Percentiles rank a stretch among this genome's conserved stretches.
phyloP scores from a whole-genome alignment of 129 eudicot species.

The Artemisia annua region DNA sequence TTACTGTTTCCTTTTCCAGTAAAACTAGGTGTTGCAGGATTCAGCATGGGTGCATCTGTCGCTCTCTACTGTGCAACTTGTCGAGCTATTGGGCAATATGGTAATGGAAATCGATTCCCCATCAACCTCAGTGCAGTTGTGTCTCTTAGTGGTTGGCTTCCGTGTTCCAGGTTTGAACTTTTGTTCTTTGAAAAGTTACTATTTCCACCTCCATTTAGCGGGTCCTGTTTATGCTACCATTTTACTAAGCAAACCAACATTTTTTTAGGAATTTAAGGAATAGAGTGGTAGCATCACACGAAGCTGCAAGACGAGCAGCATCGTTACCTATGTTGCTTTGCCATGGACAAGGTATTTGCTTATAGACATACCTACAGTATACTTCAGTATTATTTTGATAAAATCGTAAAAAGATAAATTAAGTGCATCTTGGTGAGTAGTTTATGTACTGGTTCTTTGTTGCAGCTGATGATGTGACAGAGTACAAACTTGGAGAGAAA shows the following conservation, averaged over 20 bases:
- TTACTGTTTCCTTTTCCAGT: conserved; percentile 32
- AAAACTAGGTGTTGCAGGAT: conserved; percentile 68
- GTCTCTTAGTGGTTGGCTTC: conserved; percentile 70
- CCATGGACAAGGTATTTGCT: conserved; percentile 65
- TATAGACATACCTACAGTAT: not conserved
- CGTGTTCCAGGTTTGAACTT: conserved; percentile 13
- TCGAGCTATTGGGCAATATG: conserved; percentile 48
- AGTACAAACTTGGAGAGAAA: conserved; percentile 63
- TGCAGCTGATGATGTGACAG: conserved; percentile 83
- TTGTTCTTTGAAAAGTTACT: not conserved
- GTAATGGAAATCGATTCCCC: conserved; percentile 52
- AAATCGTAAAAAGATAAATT: not conserved
- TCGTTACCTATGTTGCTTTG: conserved; percentile 71
- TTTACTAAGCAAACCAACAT: conserved; percentile 18
- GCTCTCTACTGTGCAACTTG: conserved; percentile 65
- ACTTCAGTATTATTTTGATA: too few relatives aligned
- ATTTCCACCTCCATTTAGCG: not conserved
- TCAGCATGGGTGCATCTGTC: conserved; percentile 58
- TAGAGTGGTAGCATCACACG: conserved; percentile 56
- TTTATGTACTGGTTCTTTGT: conserved; percentile 29
- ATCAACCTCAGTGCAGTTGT: conserved; percentile 52
- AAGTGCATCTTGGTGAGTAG: not conserved
- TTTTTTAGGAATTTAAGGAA: conserved; percentile 51
- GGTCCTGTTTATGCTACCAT: not conserved
- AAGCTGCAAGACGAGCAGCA: conserved; percentile 60